phyloP scores from a whole-genome alignment of 495 filamentous ascomycete species.

The Rhizodiscina lignyota region DNA sequence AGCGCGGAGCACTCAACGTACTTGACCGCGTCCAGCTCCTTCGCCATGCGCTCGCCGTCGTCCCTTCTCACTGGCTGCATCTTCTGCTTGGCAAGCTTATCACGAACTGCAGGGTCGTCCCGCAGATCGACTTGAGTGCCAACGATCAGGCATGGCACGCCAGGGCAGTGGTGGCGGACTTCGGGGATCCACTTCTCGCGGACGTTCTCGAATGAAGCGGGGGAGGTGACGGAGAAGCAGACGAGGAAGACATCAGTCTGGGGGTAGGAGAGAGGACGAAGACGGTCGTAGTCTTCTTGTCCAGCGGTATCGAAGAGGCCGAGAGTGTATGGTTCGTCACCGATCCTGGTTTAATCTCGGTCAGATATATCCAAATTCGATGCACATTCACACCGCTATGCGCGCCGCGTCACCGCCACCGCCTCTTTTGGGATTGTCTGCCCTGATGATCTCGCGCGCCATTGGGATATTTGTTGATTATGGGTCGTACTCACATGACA shows the following conservation, averaged over 20 bases:
- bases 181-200: slow-evolving; percentile 98
- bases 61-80: slow-evolving; percentile 83
- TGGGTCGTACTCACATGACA: slow-evolving; percentile 97
- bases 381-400: no score
- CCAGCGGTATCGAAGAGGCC: slow-evolving; percentile 97
- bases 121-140: slow-evolving; percentile 94
- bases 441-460: no score
- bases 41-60: slow-evolving; percentile 91
- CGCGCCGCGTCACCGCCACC: no score
- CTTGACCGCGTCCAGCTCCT: slow-evolving; percentile 88
- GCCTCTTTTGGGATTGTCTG: no score
- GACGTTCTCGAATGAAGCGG: slow-evolving; percentile 98
- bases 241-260: slow-evolving; percentile 98
- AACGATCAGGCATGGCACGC: slow-evolving; percentile 94
- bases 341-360: slow-evolving; percentile 64
- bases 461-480: no score
- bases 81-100: slow-evolving; percentile 88
- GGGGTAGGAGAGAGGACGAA: slow-evolving; percentile 90
- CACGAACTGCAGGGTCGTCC: slow-evolving; percentile 72
- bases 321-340: slow-evolving; percentile 94
- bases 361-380: no score
- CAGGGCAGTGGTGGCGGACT: slow-evolving; percentile 95
- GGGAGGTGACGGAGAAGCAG: slow-evolving; percentile 96
- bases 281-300: slow-evolving; percentile 97
- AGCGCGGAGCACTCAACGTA: slow-evolving; percentile 97